phyloP scores from a whole-genome alignment of 352 stramenopile genomes.

The Phytopythium montanum region DNA sequence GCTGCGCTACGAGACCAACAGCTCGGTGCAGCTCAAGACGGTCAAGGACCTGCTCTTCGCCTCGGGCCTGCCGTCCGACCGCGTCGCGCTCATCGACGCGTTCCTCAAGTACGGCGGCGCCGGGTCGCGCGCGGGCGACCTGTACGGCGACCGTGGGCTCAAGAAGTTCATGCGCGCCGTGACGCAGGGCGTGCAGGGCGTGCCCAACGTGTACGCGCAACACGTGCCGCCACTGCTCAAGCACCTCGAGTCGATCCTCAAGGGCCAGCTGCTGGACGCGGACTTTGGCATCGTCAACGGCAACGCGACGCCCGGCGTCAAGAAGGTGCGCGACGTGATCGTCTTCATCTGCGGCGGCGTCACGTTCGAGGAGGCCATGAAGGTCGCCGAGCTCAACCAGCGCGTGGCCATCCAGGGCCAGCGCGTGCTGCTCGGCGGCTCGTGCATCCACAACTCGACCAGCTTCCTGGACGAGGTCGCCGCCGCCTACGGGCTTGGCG shows the following conservation, averaged over 20 bases:
- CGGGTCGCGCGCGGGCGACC: slow-evolving; percentile 57
- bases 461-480: slow-evolving; percentile 95
- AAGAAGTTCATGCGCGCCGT: slow-evolving; percentile 90
- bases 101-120: slow-evolving; percentile 74
- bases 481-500: slow-evolving; percentile 46
- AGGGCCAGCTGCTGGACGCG: slow-evolving; percentile 70
- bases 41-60: slow-evolving; percentile 66
- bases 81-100: slow-evolving; percentile 53
- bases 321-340: slow-evolving; percentile 96
- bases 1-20: slow-evolving; percentile 96
- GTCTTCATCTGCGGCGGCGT: slow-evolving; percentile 98
- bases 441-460: slow-evolving; percentile 96
- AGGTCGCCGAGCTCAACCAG: slow-evolving; percentile 96
- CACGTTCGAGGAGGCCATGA: slow-evolving; percentile 99
- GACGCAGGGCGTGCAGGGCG: slow-evolving; percentile 93
- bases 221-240: slow-evolving; percentile 96
- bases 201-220: slow-evolving; percentile 99
- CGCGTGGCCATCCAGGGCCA: slow-evolving; percentile 72
- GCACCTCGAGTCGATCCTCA: slow-evolving; percentile 86
- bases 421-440: slow-evolving; percentile 94
- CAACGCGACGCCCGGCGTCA: slow-evolving; percentile 93
- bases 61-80: slow-evolving; percentile 36
- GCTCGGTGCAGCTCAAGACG: slow-evolving; percentile 74
- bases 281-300: slow-evolving; percentile 97
- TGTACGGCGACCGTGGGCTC: slow-evolving; percentile 79